Conservation (phyloP, 169 alveolate genomes). For the Miamiensis avidus region DNA sequence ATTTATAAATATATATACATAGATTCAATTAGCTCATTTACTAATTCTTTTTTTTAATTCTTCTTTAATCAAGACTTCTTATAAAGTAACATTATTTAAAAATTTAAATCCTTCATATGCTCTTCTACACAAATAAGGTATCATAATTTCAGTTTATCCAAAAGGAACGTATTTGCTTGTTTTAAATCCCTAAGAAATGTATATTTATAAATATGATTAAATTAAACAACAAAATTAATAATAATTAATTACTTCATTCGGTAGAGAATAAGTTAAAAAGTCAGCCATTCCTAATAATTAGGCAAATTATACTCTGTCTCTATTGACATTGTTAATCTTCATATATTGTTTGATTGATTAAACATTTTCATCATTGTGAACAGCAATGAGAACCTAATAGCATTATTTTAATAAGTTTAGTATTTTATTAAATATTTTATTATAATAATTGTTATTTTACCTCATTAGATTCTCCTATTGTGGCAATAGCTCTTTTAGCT, state of each 20-base stretch:
- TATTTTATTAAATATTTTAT: slow-evolving; percentile 4
- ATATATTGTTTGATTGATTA: slow-evolving; percentile 18
- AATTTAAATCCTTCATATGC: slow-evolving; percentile 41
- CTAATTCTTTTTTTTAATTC: slow-evolving; percentile 35
- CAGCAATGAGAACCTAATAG: slow-evolving; percentile 36
- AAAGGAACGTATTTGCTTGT: slow-evolving; percentile 43
- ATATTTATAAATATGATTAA: background rate
- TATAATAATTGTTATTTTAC: slow-evolving; percentile 28
- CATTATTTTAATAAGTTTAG: too few species aligned
- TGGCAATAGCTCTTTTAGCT: slow-evolving; percentile 29
- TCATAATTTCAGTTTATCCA: slow-evolving; percentile 47
- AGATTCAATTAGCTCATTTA: background rate
- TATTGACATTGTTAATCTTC: slow-evolving; percentile 6
- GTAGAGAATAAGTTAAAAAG: slow-evolving; percentile 31
- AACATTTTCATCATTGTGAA: slow-evolving; percentile 32
- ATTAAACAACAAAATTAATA: background rate
- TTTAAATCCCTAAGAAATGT: slow-evolving; percentile 25
- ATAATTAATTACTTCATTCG: slow-evolving; percentile 24
- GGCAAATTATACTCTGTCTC: slow-evolving; percentile 26
- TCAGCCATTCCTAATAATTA: slow-evolving; percentile 46
- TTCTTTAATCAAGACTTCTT: slow-evolving; percentile 26
- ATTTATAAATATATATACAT: too few species aligned
- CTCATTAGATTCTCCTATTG: slow-evolving; percentile 27
- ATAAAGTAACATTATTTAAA: slow-evolving; percentile 14
- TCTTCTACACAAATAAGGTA: slow-evolving; percentile 51